These are phyloP conservation scores for Aschersonia sp. DNA, from an alignment of 2,329 filamentous ascomycete genomes.

Conservation along the genomic window DNA sequence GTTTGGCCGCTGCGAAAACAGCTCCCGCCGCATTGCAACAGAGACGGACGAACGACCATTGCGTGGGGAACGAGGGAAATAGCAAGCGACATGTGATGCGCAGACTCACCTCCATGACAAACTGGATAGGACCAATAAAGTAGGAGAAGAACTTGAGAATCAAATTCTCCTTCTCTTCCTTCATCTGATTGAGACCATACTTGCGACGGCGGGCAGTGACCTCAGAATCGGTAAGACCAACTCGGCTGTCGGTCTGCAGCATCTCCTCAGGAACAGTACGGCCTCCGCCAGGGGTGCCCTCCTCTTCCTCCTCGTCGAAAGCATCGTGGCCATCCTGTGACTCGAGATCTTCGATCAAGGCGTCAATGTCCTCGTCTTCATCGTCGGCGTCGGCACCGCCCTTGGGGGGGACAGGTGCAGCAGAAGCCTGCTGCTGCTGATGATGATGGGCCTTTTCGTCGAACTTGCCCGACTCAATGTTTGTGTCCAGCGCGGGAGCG, in stretches of 20 bases:
- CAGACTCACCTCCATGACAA: constrained; percentile 71
- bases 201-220: constrained; percentile 50
- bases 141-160: constrained; percentile 70
- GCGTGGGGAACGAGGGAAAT: not conserved
- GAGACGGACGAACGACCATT: not conserved
- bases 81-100: not conserved
- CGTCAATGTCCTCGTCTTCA: constrained; percentile 66
- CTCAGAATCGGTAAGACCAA: constrained; percentile 59
- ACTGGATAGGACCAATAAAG: constrained; percentile 82
- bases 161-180: constrained; percentile 77
- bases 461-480: constrained; percentile 50
- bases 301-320: constrained; percentile 45
- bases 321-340: constrained; percentile 58
- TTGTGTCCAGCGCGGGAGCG: constrained; percentile 45
- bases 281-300: constrained; percentile 33
- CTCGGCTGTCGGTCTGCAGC: constrained; percentile 59
- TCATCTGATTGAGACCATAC: constrained; percentile 79
- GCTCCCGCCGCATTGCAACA: not conserved
- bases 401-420: constrained; percentile 17
- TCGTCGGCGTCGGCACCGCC: constrained; percentile 44
- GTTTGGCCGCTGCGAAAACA: too few relatives aligned
- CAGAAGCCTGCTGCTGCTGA: constrained; percentile 10
- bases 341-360: constrained; percentile 76
- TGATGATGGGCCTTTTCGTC: constrained; percentile 39
- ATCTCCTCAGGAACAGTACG: constrained; percentile 57